Conservation (phyloP, 2,329 filamentous ascomycete species). For the Amauroascus verrucosus region DNA sequence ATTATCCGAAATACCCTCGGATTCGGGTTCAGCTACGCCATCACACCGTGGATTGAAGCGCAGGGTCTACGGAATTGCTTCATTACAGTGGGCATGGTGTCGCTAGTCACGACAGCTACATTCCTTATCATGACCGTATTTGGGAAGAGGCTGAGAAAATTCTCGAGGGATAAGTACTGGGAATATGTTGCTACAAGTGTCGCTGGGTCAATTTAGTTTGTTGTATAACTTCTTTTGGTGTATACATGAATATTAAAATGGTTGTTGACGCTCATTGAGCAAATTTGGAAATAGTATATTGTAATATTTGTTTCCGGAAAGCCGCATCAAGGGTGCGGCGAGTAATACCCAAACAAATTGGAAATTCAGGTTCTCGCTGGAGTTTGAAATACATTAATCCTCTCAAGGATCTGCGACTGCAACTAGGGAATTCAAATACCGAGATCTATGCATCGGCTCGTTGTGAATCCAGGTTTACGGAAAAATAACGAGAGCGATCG, state of each 20-base stretch:
- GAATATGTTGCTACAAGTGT: conserved; percentile 12
- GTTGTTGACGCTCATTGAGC: not conserved
- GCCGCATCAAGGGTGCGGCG: not conserved
- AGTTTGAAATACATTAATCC: too few species aligned
- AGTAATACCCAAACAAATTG: too few species aligned
- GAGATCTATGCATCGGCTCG: too few species aligned
- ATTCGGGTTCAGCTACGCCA: conserved; percentile 25
- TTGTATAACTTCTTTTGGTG: not conserved
- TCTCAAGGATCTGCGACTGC: too few species aligned
- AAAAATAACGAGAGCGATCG: too few species aligned
- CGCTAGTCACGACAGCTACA: conserved; percentile 20
- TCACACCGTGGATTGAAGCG: conserved; percentile 29
- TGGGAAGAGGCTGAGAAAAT: conserved; percentile 22
- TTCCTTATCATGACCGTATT: conserved; percentile 26
- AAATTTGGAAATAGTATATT: not conserved
- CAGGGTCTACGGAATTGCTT: conserved; percentile 28
- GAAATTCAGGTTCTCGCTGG: too few species aligned
- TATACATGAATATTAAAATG: not conserved
- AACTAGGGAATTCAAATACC: too few species aligned
- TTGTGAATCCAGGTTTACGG: not conserved
- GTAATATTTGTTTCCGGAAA: not conserved
- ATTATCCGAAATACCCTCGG: conserved; percentile 33
- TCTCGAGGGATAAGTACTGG: conserved; percentile 16
- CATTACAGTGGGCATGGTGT: conserved; percentile 25
- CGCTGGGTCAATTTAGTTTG: conserved; percentile 1